phyloP scores from a whole-genome alignment of 805 yeast species.

The Hanseniaspora meyeri region DNA sequence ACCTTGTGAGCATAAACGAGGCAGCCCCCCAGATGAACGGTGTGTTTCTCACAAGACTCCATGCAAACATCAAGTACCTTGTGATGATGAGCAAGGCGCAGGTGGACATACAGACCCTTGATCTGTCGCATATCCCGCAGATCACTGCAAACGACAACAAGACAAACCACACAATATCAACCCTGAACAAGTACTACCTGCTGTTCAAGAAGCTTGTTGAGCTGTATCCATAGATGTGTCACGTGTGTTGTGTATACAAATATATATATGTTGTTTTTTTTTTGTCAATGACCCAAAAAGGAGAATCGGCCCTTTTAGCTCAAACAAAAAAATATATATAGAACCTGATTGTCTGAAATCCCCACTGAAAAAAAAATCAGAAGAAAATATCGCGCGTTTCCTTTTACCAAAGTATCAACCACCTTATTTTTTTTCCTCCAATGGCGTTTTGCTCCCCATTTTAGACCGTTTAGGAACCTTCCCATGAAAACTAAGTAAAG shows the following conservation, averaged over 20 bases:
- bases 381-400: too few relatives aligned
- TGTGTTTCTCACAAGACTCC: slow-evolving; percentile 1
- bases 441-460: too few relatives aligned
- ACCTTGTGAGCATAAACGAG: slow-evolving; percentile 22
- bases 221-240: neutral
- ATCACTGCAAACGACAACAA: slow-evolving; percentile 31
- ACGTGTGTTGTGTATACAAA: neutral
- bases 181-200: neutral
- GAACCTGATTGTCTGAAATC: too few relatives aligned
- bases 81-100: neutral
- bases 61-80: slow-evolving; percentile 9
- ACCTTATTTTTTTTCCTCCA: too few relatives aligned
- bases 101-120: neutral
- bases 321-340: too few relatives aligned
- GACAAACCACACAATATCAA: slow-evolving; percentile 19
- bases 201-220: neutral
- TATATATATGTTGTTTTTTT: neutral
- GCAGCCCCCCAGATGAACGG: slow-evolving; percentile 16
- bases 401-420: too few relatives aligned
- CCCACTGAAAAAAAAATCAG: too few relatives aligned
- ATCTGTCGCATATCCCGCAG: neutral
- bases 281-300: too few relatives aligned
- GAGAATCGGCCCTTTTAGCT: too few relatives aligned
- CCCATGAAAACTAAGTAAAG: too few relatives aligned
- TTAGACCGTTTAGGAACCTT: too few relatives aligned